Percentiles rank a stretch among this genome's conserved stretches.
phyloP scores from a whole-genome alignment of 192 early-diverging fungal genomes.

The Phlyctochytrium arcticum region DNA sequence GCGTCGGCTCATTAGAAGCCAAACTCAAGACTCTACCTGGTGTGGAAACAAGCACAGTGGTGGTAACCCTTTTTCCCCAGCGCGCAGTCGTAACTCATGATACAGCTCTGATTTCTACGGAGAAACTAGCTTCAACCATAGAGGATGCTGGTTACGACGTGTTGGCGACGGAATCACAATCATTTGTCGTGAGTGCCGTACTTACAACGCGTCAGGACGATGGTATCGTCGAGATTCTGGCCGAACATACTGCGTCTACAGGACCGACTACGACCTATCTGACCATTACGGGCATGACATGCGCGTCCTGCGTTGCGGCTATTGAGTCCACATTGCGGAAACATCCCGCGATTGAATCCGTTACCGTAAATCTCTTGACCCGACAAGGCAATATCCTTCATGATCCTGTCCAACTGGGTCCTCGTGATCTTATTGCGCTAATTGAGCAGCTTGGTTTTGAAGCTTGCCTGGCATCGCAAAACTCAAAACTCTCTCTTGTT shows the following conservation, averaged over 20 bases:
- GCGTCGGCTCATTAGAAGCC: conserved; percentile 67
- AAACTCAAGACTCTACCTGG: conserved; percentile 48
- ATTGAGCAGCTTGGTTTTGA: conserved; percentile 62
- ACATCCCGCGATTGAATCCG: conserved; percentile 19
- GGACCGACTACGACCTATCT: conserved; percentile 21
- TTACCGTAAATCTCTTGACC: conserved; percentile 34
- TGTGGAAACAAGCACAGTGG: conserved; percentile 48
- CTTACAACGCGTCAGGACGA: not conserved
- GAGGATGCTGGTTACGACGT: conserved; percentile 76
- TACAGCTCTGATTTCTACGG: conserved; percentile 20
- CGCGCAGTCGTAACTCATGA: conserved; percentile 55
- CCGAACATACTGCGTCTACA: conserved; percentile 2
- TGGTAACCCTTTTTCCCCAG: conserved; percentile 64
- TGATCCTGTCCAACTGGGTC: conserved; percentile 49
- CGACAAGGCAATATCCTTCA: conserved; percentile 45
- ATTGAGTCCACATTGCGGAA: conserved; percentile 27
- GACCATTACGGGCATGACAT: conserved; percentile 45
- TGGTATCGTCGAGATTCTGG: conserved; percentile 1
- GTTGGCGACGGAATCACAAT: not conserved
- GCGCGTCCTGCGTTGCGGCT: conserved; percentile 40
- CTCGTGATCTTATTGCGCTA: conserved; percentile 53
- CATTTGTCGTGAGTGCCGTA: not conserved
- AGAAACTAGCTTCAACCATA: conserved; percentile 49
- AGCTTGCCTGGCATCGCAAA: conserved; percentile 37
- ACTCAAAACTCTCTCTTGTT: conserved; percentile 19